Conservation (phyloP, 495 filamentous ascomycete genomes). For the Pseudotulostoma volvatum region DNA sequence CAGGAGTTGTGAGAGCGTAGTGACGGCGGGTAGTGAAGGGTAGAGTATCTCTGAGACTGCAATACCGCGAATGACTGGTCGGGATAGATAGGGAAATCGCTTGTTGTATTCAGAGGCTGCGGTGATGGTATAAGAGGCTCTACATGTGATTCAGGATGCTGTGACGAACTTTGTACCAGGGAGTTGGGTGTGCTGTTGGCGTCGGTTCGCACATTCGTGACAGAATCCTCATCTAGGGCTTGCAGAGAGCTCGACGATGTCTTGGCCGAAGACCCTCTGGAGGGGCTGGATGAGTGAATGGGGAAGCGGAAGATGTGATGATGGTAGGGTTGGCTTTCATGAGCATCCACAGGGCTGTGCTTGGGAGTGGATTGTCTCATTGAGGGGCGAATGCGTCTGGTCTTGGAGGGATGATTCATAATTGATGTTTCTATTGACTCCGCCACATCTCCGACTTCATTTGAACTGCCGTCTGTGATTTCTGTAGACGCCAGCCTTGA, state of each 20-base stretch:
- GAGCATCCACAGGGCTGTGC: conserved; percentile 10
- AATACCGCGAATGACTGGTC: conserved; percentile 37
- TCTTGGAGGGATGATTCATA: background rate
- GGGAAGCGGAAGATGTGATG: conserved; percentile 26
- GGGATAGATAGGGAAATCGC: conserved; percentile 35
- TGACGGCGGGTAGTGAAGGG: conserved; percentile 22
- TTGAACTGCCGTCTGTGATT: background rate
- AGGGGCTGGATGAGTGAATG: conserved; percentile 19
- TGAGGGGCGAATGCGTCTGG: background rate
- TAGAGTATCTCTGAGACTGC: conserved; percentile 33
- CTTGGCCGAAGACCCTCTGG: conserved; percentile 24
- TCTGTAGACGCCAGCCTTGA: background rate
- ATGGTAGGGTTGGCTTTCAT: conserved; percentile 20
- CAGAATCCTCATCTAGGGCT: conserved; percentile 28
- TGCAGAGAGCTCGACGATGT: conserved; percentile 33
- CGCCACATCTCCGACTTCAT: background rate
- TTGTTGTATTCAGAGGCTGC: conserved; percentile 2
- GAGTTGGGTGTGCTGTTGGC: conserved; percentile 10
- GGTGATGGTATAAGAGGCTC: conserved; percentile 1
- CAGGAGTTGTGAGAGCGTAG: conserved; percentile 27
- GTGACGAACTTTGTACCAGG: conserved; percentile 16
- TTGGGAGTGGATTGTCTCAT: conserved; percentile 14
- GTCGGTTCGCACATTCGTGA: conserved; percentile 27
- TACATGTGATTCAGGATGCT: conserved; percentile 12
- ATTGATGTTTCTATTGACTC: background rate